Percentiles rank a stretch among this genome's conserved stretches.
phyloP scores from a whole-genome alignment of 1,284 basidiomycete genomes.

The Phellopilus nigrolimitatus region DNA sequence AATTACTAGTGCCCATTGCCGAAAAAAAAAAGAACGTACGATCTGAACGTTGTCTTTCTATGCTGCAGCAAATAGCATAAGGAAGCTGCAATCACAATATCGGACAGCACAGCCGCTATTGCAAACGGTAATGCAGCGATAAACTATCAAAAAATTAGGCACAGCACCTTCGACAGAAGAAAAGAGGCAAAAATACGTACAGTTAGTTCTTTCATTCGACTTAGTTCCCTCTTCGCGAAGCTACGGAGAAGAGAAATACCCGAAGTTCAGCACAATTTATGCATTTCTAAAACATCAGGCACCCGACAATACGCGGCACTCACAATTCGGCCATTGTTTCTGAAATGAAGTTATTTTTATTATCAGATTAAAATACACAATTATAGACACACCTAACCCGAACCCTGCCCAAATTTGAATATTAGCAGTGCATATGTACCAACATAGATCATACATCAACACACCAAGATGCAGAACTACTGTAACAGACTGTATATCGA shows the following conservation, averaged over 20 bases:
- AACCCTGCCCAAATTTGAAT: conserved; percentile 28
- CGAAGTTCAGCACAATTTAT: no score
- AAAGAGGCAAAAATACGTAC: conserved; percentile 1
- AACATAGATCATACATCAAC: conserved; percentile 17
- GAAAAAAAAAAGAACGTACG: conserved; percentile 3
- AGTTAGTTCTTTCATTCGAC: conserved; percentile 9
- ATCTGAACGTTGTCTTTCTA: conserved; percentile 25
- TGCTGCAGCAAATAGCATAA: conserved; percentile 36
- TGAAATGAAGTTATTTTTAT: conserved; percentile 23
- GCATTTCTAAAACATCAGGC: background rate
- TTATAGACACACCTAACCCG: conserved; percentile 33
- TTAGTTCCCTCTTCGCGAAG: conserved; percentile 7
- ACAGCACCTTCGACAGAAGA: background rate
- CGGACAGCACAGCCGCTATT: conserved; percentile 36
- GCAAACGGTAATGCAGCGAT: conserved; percentile 37
- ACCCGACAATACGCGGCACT: background rate
- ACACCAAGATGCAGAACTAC: conserved; percentile 38
- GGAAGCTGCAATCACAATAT: conserved; percentile 36
- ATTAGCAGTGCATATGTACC: conserved; percentile 1
- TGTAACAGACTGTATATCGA: conserved; percentile 26
- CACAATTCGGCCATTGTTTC: conserved; percentile 17
- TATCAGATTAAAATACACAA: conserved; percentile 17
- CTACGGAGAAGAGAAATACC: conserved; percentile 5
- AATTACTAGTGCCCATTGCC: background rate
- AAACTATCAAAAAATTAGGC: background rate